Evolutionary conservation across 768 basidiomycete genomes (phyloP).

Genomic region (Russula griseocarnosa): DNA sequence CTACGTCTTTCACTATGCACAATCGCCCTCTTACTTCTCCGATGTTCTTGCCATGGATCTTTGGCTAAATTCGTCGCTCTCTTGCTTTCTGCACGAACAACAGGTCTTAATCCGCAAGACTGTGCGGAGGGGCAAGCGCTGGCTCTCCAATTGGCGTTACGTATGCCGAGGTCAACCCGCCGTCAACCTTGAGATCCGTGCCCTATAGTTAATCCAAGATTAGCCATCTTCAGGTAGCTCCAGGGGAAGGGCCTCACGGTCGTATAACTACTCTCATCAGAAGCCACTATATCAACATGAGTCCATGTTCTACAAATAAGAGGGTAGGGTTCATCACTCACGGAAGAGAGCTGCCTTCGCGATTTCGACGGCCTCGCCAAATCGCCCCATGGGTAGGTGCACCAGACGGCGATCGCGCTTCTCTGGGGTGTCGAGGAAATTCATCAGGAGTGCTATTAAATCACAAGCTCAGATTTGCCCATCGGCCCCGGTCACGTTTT

Average conservation of each 20-base stretch:
- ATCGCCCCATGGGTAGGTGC: slow-evolving; percentile 94
- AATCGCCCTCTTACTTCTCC: neutral
- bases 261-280: slow-evolving; percentile 93
- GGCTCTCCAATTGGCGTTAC: slow-evolving; percentile 85
- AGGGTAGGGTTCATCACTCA: slow-evolving; percentile 41
- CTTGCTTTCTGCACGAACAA: neutral
- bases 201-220: slow-evolving; percentile 44
- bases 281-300: slow-evolving; percentile 56
- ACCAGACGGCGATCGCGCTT: slow-evolving; percentile 88
- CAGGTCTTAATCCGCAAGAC: slow-evolving; percentile 39
- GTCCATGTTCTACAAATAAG: slow-evolving; percentile 4
- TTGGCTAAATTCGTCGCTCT: neutral
- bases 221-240: neutral
- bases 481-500: neutral
- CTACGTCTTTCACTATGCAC: neutral
- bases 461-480: neutral
- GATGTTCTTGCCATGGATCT: neutral
- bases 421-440: slow-evolving; percentile 95
- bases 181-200: slow-evolving; percentile 93
- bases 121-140: slow-evolving; percentile 62
- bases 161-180: slow-evolving; percentile 88
- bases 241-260: slow-evolving; percentile 54
- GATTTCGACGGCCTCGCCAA: slow-evolving; percentile 94
- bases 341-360: slow-evolving; percentile 91
- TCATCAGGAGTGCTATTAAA: slow-evolving; percentile 86